A percentile compares a stretch with the other conserved stretches of the same genome.
These are phyloP conservation scores for Fraxinus excelsior DNA, from an alignment of 257 asterid genomes.

Conservation along the genomic window DNA sequence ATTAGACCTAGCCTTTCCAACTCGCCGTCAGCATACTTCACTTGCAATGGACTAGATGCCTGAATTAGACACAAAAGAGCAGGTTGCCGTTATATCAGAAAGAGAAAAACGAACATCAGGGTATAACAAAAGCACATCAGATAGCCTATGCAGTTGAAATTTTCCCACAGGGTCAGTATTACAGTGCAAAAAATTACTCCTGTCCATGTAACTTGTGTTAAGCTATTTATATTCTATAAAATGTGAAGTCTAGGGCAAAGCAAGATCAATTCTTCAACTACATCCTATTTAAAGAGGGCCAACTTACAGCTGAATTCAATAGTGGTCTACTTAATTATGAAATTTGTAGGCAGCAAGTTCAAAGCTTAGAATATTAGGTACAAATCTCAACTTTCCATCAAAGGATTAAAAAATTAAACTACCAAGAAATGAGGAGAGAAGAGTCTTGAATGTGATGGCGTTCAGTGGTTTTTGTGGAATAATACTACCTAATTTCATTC, in stretches of 20 bases:
- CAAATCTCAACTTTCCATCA: not conserved
- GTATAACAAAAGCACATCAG: conserved; percentile 18
- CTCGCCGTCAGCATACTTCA: conserved; percentile 99
- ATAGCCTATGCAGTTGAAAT: not conserved
- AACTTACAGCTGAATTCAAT: conserved; percentile 11
- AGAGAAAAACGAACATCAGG: conserved; percentile 21
- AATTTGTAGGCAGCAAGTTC: not conserved
- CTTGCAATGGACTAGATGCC: conserved; percentile 98
- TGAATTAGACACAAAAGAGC: conserved; percentile 50
- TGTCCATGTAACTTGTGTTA: conserved; percentile 14
- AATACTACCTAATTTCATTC: not conserved
- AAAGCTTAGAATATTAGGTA: not conserved
- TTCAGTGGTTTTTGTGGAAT: not conserved
- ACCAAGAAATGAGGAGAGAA: not conserved
- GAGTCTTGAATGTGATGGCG: not conserved
- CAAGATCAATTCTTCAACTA: conserved; percentile 13
- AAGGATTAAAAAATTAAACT: not conserved
- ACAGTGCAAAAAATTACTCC: not conserved
- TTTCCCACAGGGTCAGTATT: conserved; percentile 1
- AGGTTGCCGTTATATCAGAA: conserved; percentile 37
- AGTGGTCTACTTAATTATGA: not conserved
- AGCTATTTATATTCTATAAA: not conserved
- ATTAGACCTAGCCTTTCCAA: conserved; percentile 94
- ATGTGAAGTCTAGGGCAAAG: conserved; percentile 10
- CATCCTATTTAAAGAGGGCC: conserved; percentile 12